Evolutionary conservation across 495 filamentous ascomycete species (phyloP).

Genomic region (Penicillium mononematosum): DNA sequence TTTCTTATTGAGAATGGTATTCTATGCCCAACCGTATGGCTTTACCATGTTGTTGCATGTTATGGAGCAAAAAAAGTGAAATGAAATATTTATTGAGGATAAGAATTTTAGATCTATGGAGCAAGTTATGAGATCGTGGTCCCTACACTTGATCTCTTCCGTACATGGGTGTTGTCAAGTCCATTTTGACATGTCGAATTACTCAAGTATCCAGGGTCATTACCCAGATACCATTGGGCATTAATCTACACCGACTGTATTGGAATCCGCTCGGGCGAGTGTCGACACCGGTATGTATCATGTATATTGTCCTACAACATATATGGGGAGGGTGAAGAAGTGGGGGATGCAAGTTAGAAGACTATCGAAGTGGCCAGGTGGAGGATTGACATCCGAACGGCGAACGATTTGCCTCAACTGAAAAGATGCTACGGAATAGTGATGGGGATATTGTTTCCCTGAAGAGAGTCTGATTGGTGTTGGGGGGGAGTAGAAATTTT

Average conservation of each 20-base stretch:
- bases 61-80: not conserved
- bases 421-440: conserved; percentile 16
- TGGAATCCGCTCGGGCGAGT: not conserved
- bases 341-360: conserved; percentile 3
- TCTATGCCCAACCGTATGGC: not conserved
- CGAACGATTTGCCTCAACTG: not conserved
- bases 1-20: not conserved
- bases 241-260: not conserved
- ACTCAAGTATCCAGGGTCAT: not conserved
- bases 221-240: too few species aligned
- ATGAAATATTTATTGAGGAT: not conserved
- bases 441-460: conserved; percentile 10
- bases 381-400: not conserved
- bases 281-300: not conserved
- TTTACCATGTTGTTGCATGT: not conserved
- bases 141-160: not conserved
- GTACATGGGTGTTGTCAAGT: too few species aligned
- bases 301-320: not conserved
- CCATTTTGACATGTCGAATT: not conserved
- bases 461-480: conserved; percentile 15
- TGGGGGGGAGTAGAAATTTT: conserved; percentile 17
- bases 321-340: not conserved
- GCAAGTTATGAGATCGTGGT: not conserved
- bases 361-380: conserved; percentile 9
- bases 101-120: not conserved